These are phyloP conservation scores for Phytophthora syringae DNA, from an alignment of 352 stramenopile genomes.

Conservation along the genomic window DNA sequence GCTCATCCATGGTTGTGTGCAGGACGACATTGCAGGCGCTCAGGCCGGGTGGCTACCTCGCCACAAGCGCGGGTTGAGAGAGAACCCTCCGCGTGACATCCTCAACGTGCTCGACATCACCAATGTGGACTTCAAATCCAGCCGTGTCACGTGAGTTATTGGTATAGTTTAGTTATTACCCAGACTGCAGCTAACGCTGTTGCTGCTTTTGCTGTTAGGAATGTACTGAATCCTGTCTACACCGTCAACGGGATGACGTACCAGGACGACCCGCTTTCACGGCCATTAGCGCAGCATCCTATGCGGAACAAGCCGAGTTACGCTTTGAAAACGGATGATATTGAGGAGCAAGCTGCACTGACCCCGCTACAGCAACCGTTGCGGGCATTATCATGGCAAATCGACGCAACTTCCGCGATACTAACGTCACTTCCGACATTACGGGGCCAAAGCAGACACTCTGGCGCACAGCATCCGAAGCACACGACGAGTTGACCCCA, in stretches of 20 bases:
- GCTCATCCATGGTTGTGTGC: not conserved
- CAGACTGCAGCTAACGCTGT: not conserved
- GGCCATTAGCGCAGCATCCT: conserved; percentile 50
- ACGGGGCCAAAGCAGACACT: conserved; percentile 64
- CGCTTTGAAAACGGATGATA: conserved; percentile 65
- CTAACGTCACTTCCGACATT: conserved; percentile 73
- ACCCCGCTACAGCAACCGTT: conserved; percentile 60
- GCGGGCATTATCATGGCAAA: conserved; percentile 65
- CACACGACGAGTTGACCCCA: conserved; percentile 71
- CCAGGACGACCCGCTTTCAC: conserved; percentile 58
- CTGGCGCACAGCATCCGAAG: conserved; percentile 72
- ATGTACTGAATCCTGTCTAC: conserved; percentile 81
- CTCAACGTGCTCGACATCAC: conserved; percentile 72
- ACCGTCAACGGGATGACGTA: conserved; percentile 69
- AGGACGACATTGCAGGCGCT: conserved; percentile 67
- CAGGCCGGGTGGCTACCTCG: conserved; percentile 61
- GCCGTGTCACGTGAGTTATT: conserved; percentile 74
- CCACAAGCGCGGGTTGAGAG: conserved; percentile 58
- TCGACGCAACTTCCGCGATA: conserved; percentile 62
- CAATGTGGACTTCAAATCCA: conserved; percentile 75
- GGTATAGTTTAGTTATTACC: not conserved
- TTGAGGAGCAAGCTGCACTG: conserved; percentile 57
- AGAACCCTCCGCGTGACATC: conserved; percentile 67
- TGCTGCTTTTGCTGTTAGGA: conserved; percentile 32
- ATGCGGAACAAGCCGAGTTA: conserved; percentile 62